phyloP scores from a whole-genome alignment of 2,329 filamentous ascomycete species.

The Tympanopsis confertula region DNA sequence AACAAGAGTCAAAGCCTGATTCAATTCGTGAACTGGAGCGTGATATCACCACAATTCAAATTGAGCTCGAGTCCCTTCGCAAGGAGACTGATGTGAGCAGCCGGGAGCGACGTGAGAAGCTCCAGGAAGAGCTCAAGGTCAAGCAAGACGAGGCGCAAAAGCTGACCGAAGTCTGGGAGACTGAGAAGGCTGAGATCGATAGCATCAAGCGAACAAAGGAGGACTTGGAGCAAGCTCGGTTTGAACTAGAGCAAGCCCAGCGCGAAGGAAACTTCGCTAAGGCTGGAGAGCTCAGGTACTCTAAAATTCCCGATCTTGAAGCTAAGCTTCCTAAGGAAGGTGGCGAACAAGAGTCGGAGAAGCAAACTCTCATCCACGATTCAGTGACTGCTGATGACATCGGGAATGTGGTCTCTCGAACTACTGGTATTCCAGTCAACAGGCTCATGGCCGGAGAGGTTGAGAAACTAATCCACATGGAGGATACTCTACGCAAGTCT shows the following conservation, averaged over 20 bases:
- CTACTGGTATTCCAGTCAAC: conserved; percentile 83
- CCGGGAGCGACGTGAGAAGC: conserved; percentile 74
- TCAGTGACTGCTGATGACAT: conserved; percentile 94
- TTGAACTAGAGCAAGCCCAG: conserved; percentile 80
- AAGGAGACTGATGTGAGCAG: conserved; percentile 90
- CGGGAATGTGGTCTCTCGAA: conserved; percentile 76
- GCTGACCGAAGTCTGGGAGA: conserved; percentile 78
- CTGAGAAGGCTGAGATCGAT: conserved; percentile 76
- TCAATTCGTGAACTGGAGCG: conserved; percentile 86
- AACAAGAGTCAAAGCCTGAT: conserved; percentile 95
- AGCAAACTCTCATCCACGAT: conserved; percentile 65
- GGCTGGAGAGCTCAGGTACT: conserved; percentile 84
- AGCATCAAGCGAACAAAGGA: conserved; percentile 77
- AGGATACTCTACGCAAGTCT: conserved; percentile 71
- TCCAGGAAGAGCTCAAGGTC: conserved; percentile 64
- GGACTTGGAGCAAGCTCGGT: conserved; percentile 72
- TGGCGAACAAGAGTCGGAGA: conserved; percentile 30
- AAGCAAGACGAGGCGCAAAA: conserved; percentile 67
- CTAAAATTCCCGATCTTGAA: conserved; percentile 73
- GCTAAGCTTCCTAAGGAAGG: conserved; percentile 68
- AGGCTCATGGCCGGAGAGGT: conserved; percentile 90
- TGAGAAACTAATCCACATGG: conserved; percentile 92
- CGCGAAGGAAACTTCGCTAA: conserved; percentile 77
- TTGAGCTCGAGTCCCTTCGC: conserved; percentile 84
- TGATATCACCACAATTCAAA: conserved; percentile 93